Evolutionary conservation across 2,329 filamentous ascomycete genomes (phyloP), one percentile per base, ranked within the genome.

Genomic region (Arthrinium phaeospermum): DNA sequence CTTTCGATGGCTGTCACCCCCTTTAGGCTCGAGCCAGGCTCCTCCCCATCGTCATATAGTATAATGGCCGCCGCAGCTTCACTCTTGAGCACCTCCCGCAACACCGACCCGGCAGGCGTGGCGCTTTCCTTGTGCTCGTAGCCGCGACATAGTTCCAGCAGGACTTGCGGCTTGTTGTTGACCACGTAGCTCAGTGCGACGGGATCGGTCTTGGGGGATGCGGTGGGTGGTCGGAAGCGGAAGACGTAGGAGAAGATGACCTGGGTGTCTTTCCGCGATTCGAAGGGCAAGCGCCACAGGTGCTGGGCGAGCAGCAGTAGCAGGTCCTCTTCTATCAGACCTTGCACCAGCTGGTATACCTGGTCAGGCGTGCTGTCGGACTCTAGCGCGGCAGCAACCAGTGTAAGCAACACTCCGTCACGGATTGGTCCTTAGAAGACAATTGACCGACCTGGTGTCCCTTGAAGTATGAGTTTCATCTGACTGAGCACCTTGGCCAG

Each of bases 181-280:
- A 97, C 92, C 73, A 98, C 93, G 81, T 97, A 97, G 76, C 94
- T 93, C 72, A 99, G 88, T 37, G 96, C 95, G 69, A 95, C 90
- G 0, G 95, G 94, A 74, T 97, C 94, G 76, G 88, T 89, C 78
- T 91, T 91, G 16, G 89, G 87, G 27, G 91, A 90, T 1, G 89
- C 89, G 61, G 89, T 90, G 57, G 90, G 86, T 7, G 93, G 93
- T 75, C 94, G 93, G 86, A 96, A 98, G 76, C 95, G 94, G 81
- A 98, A 94, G 76, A 97, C 93, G 82, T 96, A 96, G 53, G 95
- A 98, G 85, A 98, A 96, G 81, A 98, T 96, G 75, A 96, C 94
- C 81, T 98, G 96, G 16, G 94, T 94, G 80, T 98, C 96, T 86
- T 98, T 98, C 79, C 96, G 92, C 49, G 95, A 94, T 85, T 99